Percentiles rank a stretch among this genome's conserved stretches.
Evolutionary conservation across 2,329 filamentous ascomycete genomes (phyloP).

Genomic region (Pseudopithomyces chartarum): DNA sequence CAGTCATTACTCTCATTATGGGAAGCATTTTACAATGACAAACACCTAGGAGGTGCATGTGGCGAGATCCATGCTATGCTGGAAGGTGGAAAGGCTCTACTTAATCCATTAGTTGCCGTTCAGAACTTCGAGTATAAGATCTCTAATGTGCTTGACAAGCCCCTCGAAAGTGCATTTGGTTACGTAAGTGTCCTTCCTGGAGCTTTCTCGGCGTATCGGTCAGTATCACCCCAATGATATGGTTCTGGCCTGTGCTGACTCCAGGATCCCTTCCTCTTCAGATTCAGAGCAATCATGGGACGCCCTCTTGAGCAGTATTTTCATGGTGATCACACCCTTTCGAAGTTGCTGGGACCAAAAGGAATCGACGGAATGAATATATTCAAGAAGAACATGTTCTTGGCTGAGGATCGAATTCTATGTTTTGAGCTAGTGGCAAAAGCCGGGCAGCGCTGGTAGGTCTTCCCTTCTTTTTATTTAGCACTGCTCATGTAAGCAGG

Average conservation of each 20-base stretch:
- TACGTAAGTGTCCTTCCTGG: conserved; percentile 98
- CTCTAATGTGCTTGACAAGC: conserved; percentile 98
- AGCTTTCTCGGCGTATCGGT: conserved; percentile 97
- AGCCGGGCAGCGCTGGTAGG: too few species aligned
- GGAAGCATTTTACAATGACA: conserved; percentile 99
- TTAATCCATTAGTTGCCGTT: conserved; percentile 92
- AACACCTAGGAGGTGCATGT: conserved; percentile 96
- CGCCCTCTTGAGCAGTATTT: conserved; percentile 98
- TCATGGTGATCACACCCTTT: conserved; percentile 97
- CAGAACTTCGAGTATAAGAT: conserved; percentile 99
- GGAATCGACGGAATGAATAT: conserved; percentile 99
- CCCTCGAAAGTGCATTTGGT: conserved; percentile 93
- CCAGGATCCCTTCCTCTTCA: too few species aligned
- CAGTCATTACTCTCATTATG: conserved; percentile 91
- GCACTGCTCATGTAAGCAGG: conserved; percentile 99
- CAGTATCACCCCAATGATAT: too few species aligned
- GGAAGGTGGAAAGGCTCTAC: conserved; percentile 86
- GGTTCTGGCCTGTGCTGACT: too few species aligned
- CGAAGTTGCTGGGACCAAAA: conserved; percentile 94
- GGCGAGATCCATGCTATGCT: conserved; percentile 99
- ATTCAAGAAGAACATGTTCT: conserved; percentile 99
- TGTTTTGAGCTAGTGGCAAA: conserved; percentile 99
- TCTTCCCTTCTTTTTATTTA: too few species aligned
- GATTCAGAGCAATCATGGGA: conserved; percentile 98
- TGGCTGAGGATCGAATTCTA: conserved; percentile 99